These are phyloP conservation scores for Trifolium dubium DNA, from an alignment of 306 rosid genomes.

Conservation along the genomic window DNA sequence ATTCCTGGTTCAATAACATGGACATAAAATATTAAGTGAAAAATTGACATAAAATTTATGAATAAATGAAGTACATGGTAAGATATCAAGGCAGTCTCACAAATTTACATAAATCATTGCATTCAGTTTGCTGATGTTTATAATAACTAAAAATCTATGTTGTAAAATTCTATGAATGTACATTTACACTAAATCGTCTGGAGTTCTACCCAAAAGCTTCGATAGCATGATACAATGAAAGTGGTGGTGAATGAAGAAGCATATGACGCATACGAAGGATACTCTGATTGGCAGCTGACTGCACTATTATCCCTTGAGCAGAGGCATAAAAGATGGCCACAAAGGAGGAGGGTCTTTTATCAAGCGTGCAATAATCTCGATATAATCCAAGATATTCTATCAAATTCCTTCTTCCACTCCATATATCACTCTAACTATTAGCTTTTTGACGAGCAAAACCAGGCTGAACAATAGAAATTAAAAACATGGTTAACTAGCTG, in stretches of 20 bases:
- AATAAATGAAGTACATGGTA: not conserved
- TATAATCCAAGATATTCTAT: constrained; percentile 23
- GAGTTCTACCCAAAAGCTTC: not conserved
- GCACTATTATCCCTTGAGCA: constrained; percentile 38
- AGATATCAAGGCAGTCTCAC: constrained; percentile 7
- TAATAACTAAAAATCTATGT: not conserved
- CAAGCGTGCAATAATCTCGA: constrained; percentile 26
- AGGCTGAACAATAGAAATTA: constrained; percentile 63
- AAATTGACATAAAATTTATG: too few species aligned
- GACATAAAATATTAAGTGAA: not conserved
- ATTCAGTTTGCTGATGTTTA: not conserved
- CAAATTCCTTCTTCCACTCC: constrained; percentile 35
- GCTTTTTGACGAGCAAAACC: constrained; percentile 88
- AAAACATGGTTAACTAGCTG: constrained; percentile 50
- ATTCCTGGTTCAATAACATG: not conserved
- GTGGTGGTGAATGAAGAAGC: constrained; percentile 30
- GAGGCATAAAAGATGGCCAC: constrained; percentile 35
- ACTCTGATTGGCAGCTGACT: constrained; percentile 36
- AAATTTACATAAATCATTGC: not conserved
- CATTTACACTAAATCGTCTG: constrained; percentile 12
- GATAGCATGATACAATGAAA: not conserved
- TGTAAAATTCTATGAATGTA: constrained; percentile 41
- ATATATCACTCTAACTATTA: constrained; percentile 49
- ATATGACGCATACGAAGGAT: constrained; percentile 16
- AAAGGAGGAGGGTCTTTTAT: constrained; percentile 39